phyloP scores from a whole-genome alignment of 345 rosid genomes.

The Eucalyptus shirleyi region DNA sequence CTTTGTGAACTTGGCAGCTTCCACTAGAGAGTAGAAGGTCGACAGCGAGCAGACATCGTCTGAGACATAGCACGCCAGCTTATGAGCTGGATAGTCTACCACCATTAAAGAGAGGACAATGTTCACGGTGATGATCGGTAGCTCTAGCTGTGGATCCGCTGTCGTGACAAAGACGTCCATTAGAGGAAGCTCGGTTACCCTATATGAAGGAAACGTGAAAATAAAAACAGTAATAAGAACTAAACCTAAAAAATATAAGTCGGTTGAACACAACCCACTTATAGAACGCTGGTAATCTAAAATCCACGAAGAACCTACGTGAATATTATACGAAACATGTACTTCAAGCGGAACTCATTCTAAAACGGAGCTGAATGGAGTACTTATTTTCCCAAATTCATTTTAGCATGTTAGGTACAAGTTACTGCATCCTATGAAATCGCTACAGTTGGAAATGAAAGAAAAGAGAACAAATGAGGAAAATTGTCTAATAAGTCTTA shows the following conservation, averaged over 20 bases:
- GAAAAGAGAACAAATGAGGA: not conserved
- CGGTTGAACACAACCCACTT: not conserved
- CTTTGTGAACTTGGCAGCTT: slow-evolving; percentile 51
- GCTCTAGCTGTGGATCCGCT: slow-evolving; percentile 31
- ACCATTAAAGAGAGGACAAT: slow-evolving; percentile 42
- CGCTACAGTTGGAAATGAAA: not conserved
- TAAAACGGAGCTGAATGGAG: not conserved
- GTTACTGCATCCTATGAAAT: not conserved
- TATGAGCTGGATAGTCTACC: slow-evolving; percentile 38
- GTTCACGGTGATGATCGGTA: slow-evolving; percentile 29
- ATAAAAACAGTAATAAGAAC: not conserved
- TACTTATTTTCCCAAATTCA: not conserved
- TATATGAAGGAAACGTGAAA: not conserved
- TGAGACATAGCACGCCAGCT: slow-evolving; percentile 45
- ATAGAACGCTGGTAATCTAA: not conserved
- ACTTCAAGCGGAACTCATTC: not conserved
- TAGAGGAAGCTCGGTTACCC: slow-evolving; percentile 34
- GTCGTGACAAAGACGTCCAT: slow-evolving; percentile 49
- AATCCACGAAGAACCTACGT: not conserved
- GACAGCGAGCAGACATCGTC: slow-evolving; percentile 48
- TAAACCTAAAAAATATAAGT: not conserved
- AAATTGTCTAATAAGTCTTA: too few species aligned
- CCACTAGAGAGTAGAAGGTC: slow-evolving; percentile 40
- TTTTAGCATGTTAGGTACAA: not conserved
- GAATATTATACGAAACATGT: not conserved